Percentiles rank a stretch among this genome's conserved stretches.
phyloP scores from a whole-genome alignment of 2,329 filamentous ascomycete genomes.

The Nothomitra cinnamomea region DNA sequence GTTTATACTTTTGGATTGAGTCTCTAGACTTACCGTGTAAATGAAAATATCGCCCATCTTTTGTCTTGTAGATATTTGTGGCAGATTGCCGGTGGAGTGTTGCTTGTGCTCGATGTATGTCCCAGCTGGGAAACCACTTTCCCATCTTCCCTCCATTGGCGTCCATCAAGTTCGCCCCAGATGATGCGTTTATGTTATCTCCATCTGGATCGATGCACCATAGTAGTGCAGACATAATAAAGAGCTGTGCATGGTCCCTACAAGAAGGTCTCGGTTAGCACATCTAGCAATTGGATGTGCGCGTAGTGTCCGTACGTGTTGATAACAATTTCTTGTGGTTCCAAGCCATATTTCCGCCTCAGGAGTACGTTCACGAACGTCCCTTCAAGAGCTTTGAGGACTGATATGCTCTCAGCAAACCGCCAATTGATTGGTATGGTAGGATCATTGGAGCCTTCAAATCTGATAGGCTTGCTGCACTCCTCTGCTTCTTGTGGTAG shows the following conservation, averaged over 20 bases:
- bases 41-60: constrained; percentile 30
- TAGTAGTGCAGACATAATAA: constrained; percentile 25
- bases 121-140: constrained; percentile 12
- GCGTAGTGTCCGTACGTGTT: constrained; percentile 24
- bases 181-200: constrained; percentile 10
- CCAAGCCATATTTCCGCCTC: constrained; percentile 27
- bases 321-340: constrained; percentile 26
- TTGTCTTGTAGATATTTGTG: constrained; percentile 31
- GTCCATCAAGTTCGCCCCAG: constrained; percentile 3
- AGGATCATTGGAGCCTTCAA: constrained; percentile 27
- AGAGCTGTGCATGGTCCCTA: constrained; percentile 27
- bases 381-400: constrained; percentile 32
- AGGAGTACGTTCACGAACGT: constrained; percentile 28
- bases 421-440: constrained; percentile 38
- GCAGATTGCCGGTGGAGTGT: constrained; percentile 18
- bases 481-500: constrained; percentile 22
- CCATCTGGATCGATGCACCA: constrained; percentile 20
- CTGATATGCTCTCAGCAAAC: constrained; percentile 35
- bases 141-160: constrained; percentile 2
- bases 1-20: not conserved
- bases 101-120: constrained; percentile 3
- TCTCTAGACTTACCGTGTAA: constrained; percentile 21
- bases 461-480: constrained; percentile 22
- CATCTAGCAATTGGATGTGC: not conserved
- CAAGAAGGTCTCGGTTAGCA: not conserved